Evolutionary conservation across 2,329 filamentous ascomycete species (phyloP).

Genomic region (Monilinia vaccinii-corymbosi): DNA sequence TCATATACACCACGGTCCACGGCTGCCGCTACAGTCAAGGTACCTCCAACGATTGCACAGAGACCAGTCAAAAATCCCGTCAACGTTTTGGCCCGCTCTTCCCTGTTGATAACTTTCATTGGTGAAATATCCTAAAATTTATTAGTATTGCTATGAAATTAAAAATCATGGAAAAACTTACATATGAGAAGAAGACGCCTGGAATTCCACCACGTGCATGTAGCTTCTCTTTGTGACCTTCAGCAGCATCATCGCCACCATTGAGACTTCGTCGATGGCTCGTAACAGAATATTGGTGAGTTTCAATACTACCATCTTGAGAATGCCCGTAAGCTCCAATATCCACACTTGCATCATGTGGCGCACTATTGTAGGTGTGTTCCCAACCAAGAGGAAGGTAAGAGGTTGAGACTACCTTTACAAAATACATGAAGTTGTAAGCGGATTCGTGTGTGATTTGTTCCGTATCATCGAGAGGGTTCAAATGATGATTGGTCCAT

Average conservation of each 20-base stretch:
- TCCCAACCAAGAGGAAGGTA: slow-evolving; percentile 90
- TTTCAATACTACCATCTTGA: slow-evolving; percentile 77
- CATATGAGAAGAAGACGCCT: slow-evolving; percentile 97
- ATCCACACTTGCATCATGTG: slow-evolving; percentile 44
- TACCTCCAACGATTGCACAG: slow-evolving; percentile 90
- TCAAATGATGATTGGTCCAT: slow-evolving; percentile 86
- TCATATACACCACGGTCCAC: slow-evolving; percentile 89
- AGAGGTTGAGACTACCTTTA: slow-evolving; percentile 95
- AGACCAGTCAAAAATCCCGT: slow-evolving; percentile 87
- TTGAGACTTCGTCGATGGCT: slow-evolving; percentile 84
- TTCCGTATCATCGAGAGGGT: slow-evolving; percentile 74
- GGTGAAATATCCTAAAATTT: slow-evolving; percentile 77
- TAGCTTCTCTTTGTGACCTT: slow-evolving; percentile 85
- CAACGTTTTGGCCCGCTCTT: slow-evolving; percentile 82
- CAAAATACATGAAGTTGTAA: slow-evolving; percentile 98
- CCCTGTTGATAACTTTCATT: slow-evolving; percentile 98
- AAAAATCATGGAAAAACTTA: slow-evolving; percentile 39
- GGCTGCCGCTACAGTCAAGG: slow-evolving; percentile 88
- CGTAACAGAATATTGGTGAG: slow-evolving; percentile 96
- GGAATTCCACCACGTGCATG: slow-evolving; percentile 90
- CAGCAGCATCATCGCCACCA: slow-evolving; percentile 75
- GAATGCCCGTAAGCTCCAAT: slow-evolving; percentile 61
- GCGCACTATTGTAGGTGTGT: slow-evolving; percentile 34
- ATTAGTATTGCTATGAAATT: not conserved
- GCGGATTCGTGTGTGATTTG: slow-evolving; percentile 74